Percentiles rank a stretch among this genome's conserved stretches.
Evolutionary conservation across 2,329 filamentous ascomycete species (phyloP).

Genomic region (Penicillium crustosum): DNA sequence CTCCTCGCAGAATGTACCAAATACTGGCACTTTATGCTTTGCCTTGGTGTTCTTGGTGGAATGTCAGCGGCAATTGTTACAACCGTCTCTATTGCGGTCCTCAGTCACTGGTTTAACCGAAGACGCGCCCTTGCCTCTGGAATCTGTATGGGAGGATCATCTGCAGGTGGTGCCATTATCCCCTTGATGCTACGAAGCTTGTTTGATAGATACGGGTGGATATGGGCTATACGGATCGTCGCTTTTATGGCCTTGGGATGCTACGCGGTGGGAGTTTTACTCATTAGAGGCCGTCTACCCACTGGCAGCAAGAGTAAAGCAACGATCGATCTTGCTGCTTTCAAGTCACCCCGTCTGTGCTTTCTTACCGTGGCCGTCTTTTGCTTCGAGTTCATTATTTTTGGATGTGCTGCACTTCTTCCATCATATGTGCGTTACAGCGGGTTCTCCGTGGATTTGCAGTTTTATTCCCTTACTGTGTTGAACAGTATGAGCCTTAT

Average conservation of each 20-base stretch:
- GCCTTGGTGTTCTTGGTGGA: constrained; percentile 38
- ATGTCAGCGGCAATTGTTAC: constrained; percentile 37
- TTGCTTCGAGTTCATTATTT: constrained; percentile 51
- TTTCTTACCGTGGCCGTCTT: constrained; percentile 48
- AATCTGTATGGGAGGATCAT: constrained; percentile 43
- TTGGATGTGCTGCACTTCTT: constrained; percentile 49
- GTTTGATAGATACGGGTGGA: constrained; percentile 38
- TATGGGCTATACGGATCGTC: constrained; percentile 38
- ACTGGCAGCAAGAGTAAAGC: constrained; percentile 26
- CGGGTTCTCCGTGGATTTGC: constrained; percentile 40
- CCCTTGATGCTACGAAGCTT: constrained; percentile 36
- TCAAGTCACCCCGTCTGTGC: constrained; percentile 43
- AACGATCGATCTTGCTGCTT: constrained; percentile 44
- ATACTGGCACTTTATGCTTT: constrained; percentile 53
- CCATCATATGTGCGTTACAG: constrained; percentile 47
- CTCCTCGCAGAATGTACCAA: constrained; percentile 48
- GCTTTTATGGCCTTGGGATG: constrained; percentile 40
- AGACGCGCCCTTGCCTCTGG: constrained; percentile 41
- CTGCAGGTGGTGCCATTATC: constrained; percentile 39
- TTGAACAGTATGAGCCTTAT: constrained; percentile 47
- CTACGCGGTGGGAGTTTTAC: constrained; percentile 31
- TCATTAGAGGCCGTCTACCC: constrained; percentile 39
- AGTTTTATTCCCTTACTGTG: constrained; percentile 48
- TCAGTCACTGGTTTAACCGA: constrained; percentile 45
- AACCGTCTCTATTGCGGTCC: constrained; percentile 39